phyloP scores from a whole-genome alignment of 495 filamentous ascomycete species.

The Aspergillus bertholletiae region DNA sequence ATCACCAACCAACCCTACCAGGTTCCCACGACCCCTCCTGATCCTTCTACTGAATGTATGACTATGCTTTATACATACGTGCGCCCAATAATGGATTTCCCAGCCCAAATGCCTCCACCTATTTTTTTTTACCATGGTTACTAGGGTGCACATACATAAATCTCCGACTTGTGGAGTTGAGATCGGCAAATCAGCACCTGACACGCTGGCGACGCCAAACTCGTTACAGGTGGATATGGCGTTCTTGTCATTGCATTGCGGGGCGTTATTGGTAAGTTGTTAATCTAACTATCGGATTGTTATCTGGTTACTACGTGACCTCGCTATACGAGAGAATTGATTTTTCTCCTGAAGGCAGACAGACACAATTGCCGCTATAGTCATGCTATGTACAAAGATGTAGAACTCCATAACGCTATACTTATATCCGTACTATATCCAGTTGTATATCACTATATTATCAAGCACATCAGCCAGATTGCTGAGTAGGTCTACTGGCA shows the following conservation, averaged over 20 bases:
- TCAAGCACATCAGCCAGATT: not conserved
- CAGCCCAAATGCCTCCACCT: not conserved
- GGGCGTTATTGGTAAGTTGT: not conserved
- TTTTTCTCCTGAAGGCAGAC: not conserved
- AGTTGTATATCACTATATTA: not conserved
- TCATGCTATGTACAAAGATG: not conserved
- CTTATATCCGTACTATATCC: not conserved
- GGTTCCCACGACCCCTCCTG: not conserved
- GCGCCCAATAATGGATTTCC: not conserved
- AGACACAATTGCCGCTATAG: not conserved
- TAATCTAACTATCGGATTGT: too few relatives aligned
- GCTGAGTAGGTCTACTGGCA: not conserved
- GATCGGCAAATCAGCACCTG: constrained; percentile 5
- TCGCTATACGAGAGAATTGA: not conserved
- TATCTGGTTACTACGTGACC: not conserved
- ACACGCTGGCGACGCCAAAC: constrained; percentile 1
- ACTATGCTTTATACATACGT: not conserved
- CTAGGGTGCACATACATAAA: not conserved
- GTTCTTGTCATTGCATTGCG: not conserved
- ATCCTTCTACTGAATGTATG: not conserved
- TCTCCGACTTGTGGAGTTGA: not conserved
- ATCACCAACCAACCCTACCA: not conserved
- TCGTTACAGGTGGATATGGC: not conserved
- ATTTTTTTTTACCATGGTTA: not conserved
- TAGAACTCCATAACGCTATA: not conserved